These are phyloP conservation scores for Aspergillus brasiliensis DNA, from an alignment of 2,329 filamentous ascomycete genomes.

Conservation along the genomic window DNA sequence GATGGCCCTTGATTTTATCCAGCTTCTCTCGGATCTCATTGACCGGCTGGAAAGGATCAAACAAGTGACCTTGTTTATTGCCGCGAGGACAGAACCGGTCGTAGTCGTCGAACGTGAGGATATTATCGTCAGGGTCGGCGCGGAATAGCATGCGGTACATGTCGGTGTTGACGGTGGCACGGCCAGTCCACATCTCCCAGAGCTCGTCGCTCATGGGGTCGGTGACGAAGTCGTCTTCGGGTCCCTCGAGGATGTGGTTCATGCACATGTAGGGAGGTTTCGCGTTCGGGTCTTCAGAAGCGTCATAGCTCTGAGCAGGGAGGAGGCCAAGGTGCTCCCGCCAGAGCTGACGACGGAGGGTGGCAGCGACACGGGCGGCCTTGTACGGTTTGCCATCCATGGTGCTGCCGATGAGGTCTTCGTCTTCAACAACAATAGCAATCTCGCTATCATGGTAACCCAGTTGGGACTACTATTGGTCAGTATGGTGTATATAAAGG, in stretches of 20 bases:
- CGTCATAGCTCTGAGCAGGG: constrained; percentile 69
- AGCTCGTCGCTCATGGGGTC: constrained; percentile 74
- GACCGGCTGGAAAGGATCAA: constrained; percentile 73
- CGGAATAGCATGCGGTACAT: constrained; percentile 83
- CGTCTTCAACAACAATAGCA: constrained; percentile 84
- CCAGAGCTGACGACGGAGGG: constrained; percentile 82
- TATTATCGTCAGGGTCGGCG: constrained; percentile 82
- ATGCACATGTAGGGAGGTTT: constrained; percentile 69
- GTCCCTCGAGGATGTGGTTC: constrained; percentile 74
- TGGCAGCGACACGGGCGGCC: constrained; percentile 75
- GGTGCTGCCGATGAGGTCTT: constrained; percentile 65
- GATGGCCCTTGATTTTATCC: constrained; percentile 78
- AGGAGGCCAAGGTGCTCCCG: constrained; percentile 88
- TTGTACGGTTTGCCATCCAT: constrained; percentile 75
- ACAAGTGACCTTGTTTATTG: constrained; percentile 82
- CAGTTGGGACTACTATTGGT: constrained; percentile 63
- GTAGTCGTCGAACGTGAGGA: constrained; percentile 89
- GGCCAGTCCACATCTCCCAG: constrained; percentile 69
- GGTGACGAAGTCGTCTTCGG: constrained; percentile 67
- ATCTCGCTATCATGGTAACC: constrained; percentile 86
- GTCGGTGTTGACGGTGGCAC: constrained; percentile 76
- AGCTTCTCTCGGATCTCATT: constrained; percentile 74
- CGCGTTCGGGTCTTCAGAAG: constrained; percentile 71
- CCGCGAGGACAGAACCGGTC: constrained; percentile 71
- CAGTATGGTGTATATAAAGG: neutral